These are phyloP conservation scores for Bryopsis sp. DNA, from an alignment of 139 green algal species.

Conservation along the genomic window DNA sequence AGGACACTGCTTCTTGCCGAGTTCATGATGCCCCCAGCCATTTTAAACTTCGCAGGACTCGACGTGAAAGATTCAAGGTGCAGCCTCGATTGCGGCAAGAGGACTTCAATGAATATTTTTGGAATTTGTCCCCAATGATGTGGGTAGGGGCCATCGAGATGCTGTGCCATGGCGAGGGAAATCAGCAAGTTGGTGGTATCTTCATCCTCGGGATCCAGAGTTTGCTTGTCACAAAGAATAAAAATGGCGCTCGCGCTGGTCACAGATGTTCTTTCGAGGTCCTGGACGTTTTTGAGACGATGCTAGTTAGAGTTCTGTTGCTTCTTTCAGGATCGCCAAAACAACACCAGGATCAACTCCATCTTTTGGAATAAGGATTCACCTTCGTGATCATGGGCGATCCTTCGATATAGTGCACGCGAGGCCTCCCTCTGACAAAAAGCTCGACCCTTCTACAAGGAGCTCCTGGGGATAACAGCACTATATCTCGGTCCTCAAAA, in stretches of 20 bases:
- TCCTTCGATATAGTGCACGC: background rate
- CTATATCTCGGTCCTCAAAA: conserved; percentile 20
- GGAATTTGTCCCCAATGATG: background rate
- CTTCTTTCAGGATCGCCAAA: too few species aligned
- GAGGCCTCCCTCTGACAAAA: background rate
- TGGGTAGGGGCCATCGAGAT: background rate
- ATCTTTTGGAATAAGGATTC: background rate
- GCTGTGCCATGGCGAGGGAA: conserved; percentile 9
- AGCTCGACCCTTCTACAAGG: background rate
- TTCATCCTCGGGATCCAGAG: conserved; percentile 9
- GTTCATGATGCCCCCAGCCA: too few species aligned
- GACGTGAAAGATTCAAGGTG: conserved; percentile 14
- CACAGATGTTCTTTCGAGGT: background rate
- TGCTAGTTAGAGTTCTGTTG: background rate
- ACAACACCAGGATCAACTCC: too few species aligned
- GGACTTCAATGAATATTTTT: conserved; percentile 10
- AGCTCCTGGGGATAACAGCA: conserved; percentile 4
- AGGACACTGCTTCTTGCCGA: too few species aligned
- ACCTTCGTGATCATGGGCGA: conserved; percentile 16
- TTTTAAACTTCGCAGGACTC: background rate
- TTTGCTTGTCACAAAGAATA: conserved; percentile 19
- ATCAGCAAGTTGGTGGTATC: conserved; percentile 21
- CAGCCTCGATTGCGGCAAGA: conserved; percentile 16
- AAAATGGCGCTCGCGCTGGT: background rate
- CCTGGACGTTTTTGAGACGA: background rate